Conservation (phyloP, 139 green algal genomes). For the Chlamydomonas incerta region DNA sequence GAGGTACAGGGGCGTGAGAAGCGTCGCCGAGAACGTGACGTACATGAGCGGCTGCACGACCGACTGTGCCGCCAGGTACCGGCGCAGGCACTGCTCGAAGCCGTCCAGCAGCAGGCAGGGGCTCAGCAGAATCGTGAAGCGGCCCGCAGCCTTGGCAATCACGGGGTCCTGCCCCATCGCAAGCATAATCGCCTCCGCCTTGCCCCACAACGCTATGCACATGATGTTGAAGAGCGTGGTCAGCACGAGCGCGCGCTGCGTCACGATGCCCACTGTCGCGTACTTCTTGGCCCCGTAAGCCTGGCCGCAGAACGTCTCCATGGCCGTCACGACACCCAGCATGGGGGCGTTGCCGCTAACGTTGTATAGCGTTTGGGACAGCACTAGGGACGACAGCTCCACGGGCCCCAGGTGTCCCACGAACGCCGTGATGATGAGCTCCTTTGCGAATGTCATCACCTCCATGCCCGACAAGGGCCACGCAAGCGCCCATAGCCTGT, state of each 20-base stretch:
- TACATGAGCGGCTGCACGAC: slow-evolving; percentile 71
- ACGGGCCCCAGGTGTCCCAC: slow-evolving; percentile 64
- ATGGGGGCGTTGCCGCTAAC: slow-evolving; percentile 69
- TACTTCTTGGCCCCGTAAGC: slow-evolving; percentile 65
- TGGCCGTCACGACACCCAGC: slow-evolving; percentile 67
- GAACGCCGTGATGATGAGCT: slow-evolving; percentile 74
- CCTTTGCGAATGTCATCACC: slow-evolving; percentile 74
- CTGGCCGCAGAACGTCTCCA: slow-evolving; percentile 76
- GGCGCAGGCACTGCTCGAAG: slow-evolving; percentile 58
- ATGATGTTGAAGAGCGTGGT: slow-evolving; percentile 58
- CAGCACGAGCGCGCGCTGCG: slow-evolving; percentile 65
- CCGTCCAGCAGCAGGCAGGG: slow-evolving; percentile 44
- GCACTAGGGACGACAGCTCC: slow-evolving; percentile 64
- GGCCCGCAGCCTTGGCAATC: slow-evolving; percentile 57
- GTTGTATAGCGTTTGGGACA: slow-evolving; percentile 74
- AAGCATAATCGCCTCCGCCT: slow-evolving; percentile 54
- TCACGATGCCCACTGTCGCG: slow-evolving; percentile 56
- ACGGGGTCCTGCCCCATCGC: slow-evolving; percentile 63
- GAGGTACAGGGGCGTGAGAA: slow-evolving; percentile 68
- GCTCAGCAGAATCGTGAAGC: slow-evolving; percentile 64
- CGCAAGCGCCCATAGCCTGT: slow-evolving; percentile 64
- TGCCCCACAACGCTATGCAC: slow-evolving; percentile 49
- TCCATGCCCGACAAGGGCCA: slow-evolving; percentile 73
- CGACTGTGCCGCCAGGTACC: slow-evolving; percentile 58
- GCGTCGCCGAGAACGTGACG: slow-evolving; percentile 65